These are phyloP conservation scores for Alternaria arbusti DNA, from an alignment of 2,329 filamentous ascomycete genomes.

Conservation along the genomic window DNA sequence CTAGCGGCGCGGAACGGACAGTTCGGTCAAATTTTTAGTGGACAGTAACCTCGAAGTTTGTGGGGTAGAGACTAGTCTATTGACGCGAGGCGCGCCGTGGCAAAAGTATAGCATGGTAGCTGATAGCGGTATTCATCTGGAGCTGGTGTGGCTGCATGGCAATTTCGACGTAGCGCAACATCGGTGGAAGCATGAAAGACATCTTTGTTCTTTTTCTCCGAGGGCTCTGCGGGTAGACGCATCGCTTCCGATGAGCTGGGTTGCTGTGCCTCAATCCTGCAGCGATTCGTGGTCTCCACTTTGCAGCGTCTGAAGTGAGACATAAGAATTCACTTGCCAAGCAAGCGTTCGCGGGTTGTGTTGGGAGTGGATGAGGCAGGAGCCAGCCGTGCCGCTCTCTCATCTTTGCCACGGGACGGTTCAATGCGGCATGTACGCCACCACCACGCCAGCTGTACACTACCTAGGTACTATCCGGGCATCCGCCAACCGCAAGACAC, in stretches of 20 bases:
- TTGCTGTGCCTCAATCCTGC: constrained; percentile 4
- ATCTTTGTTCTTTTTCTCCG: not conserved
- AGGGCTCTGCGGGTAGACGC: not conserved
- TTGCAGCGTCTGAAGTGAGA: not conserved
- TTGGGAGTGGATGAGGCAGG: not conserved
- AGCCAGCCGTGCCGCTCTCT: constrained; percentile 7
- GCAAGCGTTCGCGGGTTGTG: not conserved
- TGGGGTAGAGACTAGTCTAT: constrained; percentile 2
- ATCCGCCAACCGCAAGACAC: not conserved
- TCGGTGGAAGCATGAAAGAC: not conserved
- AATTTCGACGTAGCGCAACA: not conserved
- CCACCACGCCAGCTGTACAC: constrained; percentile 1
- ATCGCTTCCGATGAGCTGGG: constrained; percentile 1
- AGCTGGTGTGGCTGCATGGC: not conserved
- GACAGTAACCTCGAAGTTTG: constrained; percentile 3
- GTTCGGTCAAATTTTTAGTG: not conserved
- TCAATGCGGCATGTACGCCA: not conserved
- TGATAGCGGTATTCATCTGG: not conserved
- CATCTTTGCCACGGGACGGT: not conserved
- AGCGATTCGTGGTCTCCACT: not conserved
- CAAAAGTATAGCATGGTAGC: not conserved
- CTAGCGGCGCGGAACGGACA: not conserved
- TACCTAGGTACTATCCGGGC: not conserved
- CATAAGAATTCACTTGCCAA: not conserved
- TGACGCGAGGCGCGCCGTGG: constrained; percentile 1